Base-by-base conservation (phyloP, 495 filamentous ascomycete genomes). In the Talaromyces borbonicus region DNA sequence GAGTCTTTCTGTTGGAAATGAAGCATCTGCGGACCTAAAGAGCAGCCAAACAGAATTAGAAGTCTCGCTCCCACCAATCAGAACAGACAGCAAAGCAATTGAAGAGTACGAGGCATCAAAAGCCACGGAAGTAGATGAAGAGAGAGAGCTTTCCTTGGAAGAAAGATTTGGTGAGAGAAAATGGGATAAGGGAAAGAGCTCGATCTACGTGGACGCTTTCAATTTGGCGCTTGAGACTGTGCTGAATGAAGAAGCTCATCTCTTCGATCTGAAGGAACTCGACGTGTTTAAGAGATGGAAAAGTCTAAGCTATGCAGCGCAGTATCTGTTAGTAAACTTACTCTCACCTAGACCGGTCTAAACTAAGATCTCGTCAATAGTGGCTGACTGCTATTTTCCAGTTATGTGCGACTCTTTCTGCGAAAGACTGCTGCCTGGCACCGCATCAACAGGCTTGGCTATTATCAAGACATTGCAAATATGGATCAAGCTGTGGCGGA, bases 191-290 rank as follows among this genome's bases (percentile, higher is more conserved):
- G 79, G 80, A 3, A 77, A 70, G 56, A 94, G 81, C 53, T 97
- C 92, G 4, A 89, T 98, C 44, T 98, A 98, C 53, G 88, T 96
- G 12, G 90, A 98, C 62, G 92, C 90, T 15, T 98, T 98, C 73
- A 95, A 95, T 61, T 67, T 96, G 12, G 88, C 90, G 14, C 71
- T 98, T 33, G 81, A 89, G 49, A 97, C 88, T 2, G 90, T 97
- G 16, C 68, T 98, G 4, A 81, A 84, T 38, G 90, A 96, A 37
- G 92, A 98, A 57, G 72, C 78, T 2, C 87, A 95, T 59, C 67
- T 98, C 9, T 98, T 97, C 58, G 74, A 87, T 54, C 77, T 79
- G 52, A 79, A 79, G 12, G 92, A 98, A 61, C 78, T 76, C 60
- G 65, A 74, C 33, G 74, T 96, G 0, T 96, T 98, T 60, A 62